Evolutionary conservation across 371 early-diverging fungal species (phyloP), one percentile per base, ranked within the genome.

Genomic region (Amoeboaphelidium protococcarum): DNA sequence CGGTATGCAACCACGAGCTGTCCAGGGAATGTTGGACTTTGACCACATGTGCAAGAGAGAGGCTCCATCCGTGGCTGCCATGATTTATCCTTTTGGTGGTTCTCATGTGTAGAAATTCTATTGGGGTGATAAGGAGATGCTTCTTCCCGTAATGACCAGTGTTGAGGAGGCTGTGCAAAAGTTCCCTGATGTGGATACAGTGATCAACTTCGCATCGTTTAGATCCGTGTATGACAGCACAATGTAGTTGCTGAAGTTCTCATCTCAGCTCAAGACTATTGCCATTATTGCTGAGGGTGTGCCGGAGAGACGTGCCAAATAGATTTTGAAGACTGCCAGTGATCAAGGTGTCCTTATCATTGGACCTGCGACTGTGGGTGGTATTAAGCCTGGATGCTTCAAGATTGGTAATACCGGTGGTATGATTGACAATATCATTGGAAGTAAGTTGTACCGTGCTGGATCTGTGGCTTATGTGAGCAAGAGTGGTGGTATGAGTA

Each of bases 351-450:
- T 94, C 10, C 65, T 88, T 45, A 75, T 94, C 45, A 85, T 94
- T 55, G 95, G 95, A 46, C 95, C 95, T 44, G 95, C 95, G 27
- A 94, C 95, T 23, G 95, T 94, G 26, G 51, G 58, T 62, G 95
- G 95, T 53, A 90, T 94, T 67, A 91, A 89, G 68, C 89, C 95
- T 40, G 95, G 95, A 1, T 89, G 91, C 68, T 94, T 88, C 80
- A 94, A 94, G 80, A 91, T 94, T 55, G 95, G 95, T 57, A 91
- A 91, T 74, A 94, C 95, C 25, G 95, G 95, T 61, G 95, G 95
- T 57, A 94, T 94, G 95, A 94, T 94, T 88, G 95, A 94, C 64
- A 94, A 94, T 72, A 91, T 94, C 65, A 89, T 88, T 23, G 66
- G 86, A 16, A 85, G 86, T 63, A 85, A 84, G 66, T 72, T 94